Base-by-base conservation (phyloP, 805 yeast genomes). In the Ogataea polymorpha region DNA sequence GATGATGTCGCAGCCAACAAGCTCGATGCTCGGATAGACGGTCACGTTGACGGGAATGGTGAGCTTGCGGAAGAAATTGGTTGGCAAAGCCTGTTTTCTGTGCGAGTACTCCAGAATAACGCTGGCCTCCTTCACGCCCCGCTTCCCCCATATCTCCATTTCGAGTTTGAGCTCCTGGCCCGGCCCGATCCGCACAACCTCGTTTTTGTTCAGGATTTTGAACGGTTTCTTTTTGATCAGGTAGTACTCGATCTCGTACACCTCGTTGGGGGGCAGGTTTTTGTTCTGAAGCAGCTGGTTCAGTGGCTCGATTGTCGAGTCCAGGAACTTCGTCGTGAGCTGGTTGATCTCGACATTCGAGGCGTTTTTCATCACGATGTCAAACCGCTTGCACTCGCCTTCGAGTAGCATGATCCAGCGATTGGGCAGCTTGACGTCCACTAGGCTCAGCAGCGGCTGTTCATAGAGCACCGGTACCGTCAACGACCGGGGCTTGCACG, bases 341-440 rank as follows among this genome's bases (percentile, higher is more conserved):
- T 73, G 69, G 40, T 80, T 75, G 32, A 83, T 77, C 1, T 70
- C 54, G 3, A 81, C 79, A 4, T 62, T 55, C 0, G 91, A 80
- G 14, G 72, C 67, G 57, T 88, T 87, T 35, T 72, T 70, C 23
- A 88, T 60, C 1, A 62, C 58, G 5, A 86, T 58, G 2, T 70
- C 63, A 44, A 85, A 76, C 1, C 56, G 48, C 37, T 68, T 70
- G 29, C 68, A 65, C 51, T 88, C 93, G 7, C 96, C 96, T 55
- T 87, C 95, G 10, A 88, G 61, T 12, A 87, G 61, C 87, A 86
- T 82, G 4, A 82, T 53, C 79, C 86, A 81, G 3, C 79, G 78
- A 50, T 80, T 81, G 15, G 75, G 71, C 11, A 82, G 68, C 51
- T 77, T 73, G 6, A 75, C 63, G 30, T 74, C 70, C 1, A 74